Base-by-base conservation (phyloP, 768 basidiomycete genomes). In the Boletus rubropictus region DNA sequence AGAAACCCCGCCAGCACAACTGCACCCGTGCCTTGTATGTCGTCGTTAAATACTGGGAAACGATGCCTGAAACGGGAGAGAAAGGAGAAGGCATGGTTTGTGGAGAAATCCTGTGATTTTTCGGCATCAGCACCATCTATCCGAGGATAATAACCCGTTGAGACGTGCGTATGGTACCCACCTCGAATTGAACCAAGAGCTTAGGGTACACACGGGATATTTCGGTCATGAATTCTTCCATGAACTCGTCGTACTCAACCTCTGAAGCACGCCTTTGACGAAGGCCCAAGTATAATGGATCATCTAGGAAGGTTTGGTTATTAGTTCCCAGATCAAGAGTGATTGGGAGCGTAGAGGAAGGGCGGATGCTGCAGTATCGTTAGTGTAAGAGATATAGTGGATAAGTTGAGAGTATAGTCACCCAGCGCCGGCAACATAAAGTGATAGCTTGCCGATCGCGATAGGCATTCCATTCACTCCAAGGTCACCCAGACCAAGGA, bases 151-250 rank as follows among this genome's bases (percentile, higher is more conserved):
- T 15, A 12, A 6, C 10, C 6, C 27, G 8, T 42, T 36, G 3
- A 7, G n/a, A 12, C 17, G 10, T 24, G n/a, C 4, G 14, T 27
- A 28, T 21, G 20, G 5, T 20, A 59, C 66, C 42, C 38, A 80
- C 84, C 71, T 89, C 89, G 54, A 90, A 92, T 67, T 94, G 92
- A 51, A 94, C 74, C 61, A 94, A 74, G 41, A 89, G 74, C 55
- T 86, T 83, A 0, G 91, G 92, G 75, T 85, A 93, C 10, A 76
- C 72, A 33, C 62, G 61, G 15, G 75, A 69, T 76, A 94, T 88
- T 65, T 88, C 89, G 33, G 72, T 61, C 88, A 96, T 91, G 69
- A 96, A 93, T 63, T 90, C 86, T 59, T 93, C 89, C 85, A 96
- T 89, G 67, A 95, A 92, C 38, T 75, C 85, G 17, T 76, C 74